A percentile compares a stretch with the other conserved stretches of the same genome.
phyloP scores from a whole-genome alignment of 768 basidiomycete species.

The Boletus subcaerulescens region DNA sequence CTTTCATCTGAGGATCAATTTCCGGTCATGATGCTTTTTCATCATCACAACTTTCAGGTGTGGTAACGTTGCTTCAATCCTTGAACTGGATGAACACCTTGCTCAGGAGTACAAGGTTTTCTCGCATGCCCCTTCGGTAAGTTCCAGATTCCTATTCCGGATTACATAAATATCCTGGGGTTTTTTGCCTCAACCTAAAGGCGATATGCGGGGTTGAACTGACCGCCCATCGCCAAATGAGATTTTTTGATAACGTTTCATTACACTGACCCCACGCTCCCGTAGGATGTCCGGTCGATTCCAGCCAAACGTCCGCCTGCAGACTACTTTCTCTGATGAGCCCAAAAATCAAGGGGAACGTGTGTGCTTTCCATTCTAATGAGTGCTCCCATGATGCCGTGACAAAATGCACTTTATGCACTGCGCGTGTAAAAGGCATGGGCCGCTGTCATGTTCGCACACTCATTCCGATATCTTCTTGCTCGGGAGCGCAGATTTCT shows the following conservation, averaged over 20 bases:
- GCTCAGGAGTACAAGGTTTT: conserved; percentile 97
- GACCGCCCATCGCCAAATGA: conserved; percentile 3
- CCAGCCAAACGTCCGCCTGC: conserved; percentile 83
- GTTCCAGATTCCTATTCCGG: conserved; percentile 27
- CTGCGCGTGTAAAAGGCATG: conserved; percentile 31
- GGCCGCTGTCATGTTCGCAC: conserved; percentile 15
- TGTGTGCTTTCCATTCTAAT: conserved; percentile 16
- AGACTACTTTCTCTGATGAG: conserved; percentile 74
- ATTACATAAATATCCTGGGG: conserved; percentile 17
- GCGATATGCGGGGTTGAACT: conserved; percentile 27
- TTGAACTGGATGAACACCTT: conserved; percentile 91
- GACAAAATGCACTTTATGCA: conserved; percentile 9
- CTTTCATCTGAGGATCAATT: conserved; percentile 21
- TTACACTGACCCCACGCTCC: conserved; percentile 5
- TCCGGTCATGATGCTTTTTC: conserved; percentile 19
- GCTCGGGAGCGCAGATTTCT: conserved; percentile 21
- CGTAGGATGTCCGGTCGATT: conserved; percentile 75
- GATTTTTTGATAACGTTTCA: conserved; percentile 1
- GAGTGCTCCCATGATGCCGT: conserved; percentile 15
- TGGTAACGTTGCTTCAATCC: conserved; percentile 93
- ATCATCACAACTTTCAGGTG: conserved; percentile 51
- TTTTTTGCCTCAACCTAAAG: conserved; percentile 13
- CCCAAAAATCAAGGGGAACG: conserved; percentile 2
- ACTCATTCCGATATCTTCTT: conserved; percentile 16
- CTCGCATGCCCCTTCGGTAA: conserved; percentile 79